phyloP scores from a whole-genome alignment of 2,329 filamentous ascomycete species.

The Cladosporium sp. region DNA sequence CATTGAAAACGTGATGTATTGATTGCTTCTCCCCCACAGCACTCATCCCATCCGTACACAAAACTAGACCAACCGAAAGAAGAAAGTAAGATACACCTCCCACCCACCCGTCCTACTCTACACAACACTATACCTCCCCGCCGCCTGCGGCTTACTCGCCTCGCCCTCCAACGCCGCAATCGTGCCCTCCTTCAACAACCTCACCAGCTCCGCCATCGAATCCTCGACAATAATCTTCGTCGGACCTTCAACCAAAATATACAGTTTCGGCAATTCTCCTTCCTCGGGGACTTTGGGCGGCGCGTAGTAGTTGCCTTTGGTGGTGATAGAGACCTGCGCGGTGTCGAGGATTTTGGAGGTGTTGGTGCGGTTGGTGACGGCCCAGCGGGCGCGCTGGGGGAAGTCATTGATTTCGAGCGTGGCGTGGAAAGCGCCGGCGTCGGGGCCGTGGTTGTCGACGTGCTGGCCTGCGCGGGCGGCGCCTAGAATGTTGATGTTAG shows the following conservation, averaged over 20 bases:
- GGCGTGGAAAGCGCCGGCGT: conserved; percentile 94
- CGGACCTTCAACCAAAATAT: conserved; percentile 96
- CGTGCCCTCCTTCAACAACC: conserved; percentile 85
- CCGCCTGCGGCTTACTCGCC: conserved; percentile 75
- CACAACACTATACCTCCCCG: conserved; percentile 80
- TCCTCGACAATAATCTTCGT: conserved; percentile 89
- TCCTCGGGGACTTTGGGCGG: conserved; percentile 76
- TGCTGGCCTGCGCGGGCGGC: conserved; percentile 89
- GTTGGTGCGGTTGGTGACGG: conserved; percentile 96
- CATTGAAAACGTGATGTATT: conserved; percentile 4
- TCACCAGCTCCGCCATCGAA: conserved; percentile 86
- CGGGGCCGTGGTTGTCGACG: conserved; percentile 97
- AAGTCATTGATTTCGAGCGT: conserved; percentile 99
- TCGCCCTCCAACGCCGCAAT: conserved; percentile 86
- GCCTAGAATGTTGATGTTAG: conserved; percentile 25
- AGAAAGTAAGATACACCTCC: neutral
- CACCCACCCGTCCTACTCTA: neutral
- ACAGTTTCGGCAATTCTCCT: conserved; percentile 85
- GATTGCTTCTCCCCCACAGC: neutral
- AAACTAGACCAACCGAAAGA: neutral
- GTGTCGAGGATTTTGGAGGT: conserved; percentile 96
- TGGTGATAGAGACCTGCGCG: conserved; percentile 94
- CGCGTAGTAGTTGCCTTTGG: conserved; percentile 89
- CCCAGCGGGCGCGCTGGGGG: conserved; percentile 97
- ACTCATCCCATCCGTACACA: neutral